phyloP scores from a whole-genome alignment of 2,329 filamentous ascomycete species.

The Harringtonia lauricola region DNA sequence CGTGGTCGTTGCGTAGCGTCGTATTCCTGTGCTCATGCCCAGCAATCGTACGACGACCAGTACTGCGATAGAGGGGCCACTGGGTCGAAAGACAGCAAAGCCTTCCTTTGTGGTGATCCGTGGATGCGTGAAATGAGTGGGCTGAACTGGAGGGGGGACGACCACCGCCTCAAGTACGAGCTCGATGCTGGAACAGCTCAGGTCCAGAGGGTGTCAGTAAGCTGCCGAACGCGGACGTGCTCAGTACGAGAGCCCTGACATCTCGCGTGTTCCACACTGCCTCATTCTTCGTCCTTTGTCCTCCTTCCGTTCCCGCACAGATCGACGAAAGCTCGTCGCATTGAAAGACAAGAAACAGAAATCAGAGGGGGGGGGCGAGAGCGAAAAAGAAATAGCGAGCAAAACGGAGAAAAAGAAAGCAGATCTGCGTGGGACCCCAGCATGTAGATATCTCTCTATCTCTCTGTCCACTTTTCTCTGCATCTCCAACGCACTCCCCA shows the following conservation, averaged over 20 bases:
- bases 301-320: not conserved
- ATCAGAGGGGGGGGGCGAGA: not conserved
- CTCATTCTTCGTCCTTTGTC: no score
- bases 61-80: no score
- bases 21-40: no score
- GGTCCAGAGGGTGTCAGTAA: no score
- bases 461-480: not conserved
- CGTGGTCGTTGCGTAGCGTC: no score
- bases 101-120: no score
- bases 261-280: not conserved
- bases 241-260: not conserved
- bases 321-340: not conserved
- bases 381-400: not conserved
- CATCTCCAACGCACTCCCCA: not conserved
- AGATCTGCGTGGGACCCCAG: not conserved
- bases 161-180: no score
- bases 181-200: no score
- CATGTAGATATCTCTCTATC: not conserved
- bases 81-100: no score
- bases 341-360: not conserved
- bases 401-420: not conserved
- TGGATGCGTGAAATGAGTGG: no score
- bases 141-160: no score
- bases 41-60: no score
- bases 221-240: not conserved